These are phyloP conservation scores for Sugiyamaella xylanicola DNA, from an alignment of 1,139 yeast species.

Conservation along the genomic window DNA sequence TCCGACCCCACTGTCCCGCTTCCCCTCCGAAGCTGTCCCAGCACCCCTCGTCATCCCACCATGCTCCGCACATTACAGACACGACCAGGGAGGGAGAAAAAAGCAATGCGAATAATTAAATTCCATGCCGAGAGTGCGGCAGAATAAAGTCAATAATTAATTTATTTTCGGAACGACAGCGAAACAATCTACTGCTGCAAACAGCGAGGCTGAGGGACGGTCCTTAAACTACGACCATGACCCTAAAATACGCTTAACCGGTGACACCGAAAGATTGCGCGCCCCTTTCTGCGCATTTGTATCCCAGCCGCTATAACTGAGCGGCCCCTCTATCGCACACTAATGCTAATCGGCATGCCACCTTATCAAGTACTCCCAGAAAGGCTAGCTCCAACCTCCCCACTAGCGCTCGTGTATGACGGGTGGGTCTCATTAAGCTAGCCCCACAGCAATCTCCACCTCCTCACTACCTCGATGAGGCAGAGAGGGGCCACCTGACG, in stretches of 20 bases:
- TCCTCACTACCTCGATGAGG: neutral
- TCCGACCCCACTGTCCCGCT: too few relatives aligned
- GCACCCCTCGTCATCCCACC: neutral
- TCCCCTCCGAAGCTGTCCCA: too few relatives aligned
- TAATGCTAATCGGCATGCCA: neutral
- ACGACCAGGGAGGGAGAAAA: neutral
- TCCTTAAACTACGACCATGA: neutral
- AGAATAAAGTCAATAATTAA: neutral
- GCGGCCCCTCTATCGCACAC: too few relatives aligned
- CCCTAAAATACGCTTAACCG: neutral
- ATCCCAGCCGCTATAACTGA: too few relatives aligned
- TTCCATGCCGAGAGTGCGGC: slow-evolving; percentile 1
- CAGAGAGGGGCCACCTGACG: neutral
- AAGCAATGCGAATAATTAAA: neutral
- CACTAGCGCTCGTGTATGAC: neutral
- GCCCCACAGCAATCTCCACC: neutral
- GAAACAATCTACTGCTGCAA: neutral
- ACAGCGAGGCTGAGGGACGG: slow-evolving; percentile 5
- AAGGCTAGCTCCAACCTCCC: neutral
- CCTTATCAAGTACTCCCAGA: neutral
- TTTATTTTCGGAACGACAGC: neutral
- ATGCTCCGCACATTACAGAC: neutral
- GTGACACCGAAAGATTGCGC: too few relatives aligned
- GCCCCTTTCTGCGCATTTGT: too few relatives aligned
- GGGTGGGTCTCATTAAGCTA: neutral